Percentiles rank a stretch among this genome's conserved stretches.
phyloP scores from a whole-genome alignment of 202 grass and related monocot species.

The Schoenoplectus tabernaemontani region DNA sequence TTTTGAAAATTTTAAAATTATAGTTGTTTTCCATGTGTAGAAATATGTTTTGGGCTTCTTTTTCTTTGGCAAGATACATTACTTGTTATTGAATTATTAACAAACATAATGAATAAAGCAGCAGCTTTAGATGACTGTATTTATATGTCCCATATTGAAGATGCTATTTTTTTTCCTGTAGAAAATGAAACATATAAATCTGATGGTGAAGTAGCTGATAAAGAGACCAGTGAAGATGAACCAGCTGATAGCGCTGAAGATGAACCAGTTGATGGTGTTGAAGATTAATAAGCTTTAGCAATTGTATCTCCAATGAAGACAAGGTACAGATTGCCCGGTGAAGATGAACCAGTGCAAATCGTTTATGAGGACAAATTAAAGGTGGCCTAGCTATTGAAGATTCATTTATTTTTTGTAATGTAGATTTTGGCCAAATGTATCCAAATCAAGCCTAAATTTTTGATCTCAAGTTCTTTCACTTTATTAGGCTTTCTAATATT shows the following conservation, averaged over 20 bases:
- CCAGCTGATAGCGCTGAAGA: not conserved
- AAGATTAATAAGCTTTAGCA: no score
- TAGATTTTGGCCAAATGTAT: not conserved
- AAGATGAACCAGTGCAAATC: not conserved
- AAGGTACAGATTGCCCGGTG: no score
- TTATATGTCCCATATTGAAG: not conserved
- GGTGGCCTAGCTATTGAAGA: not conserved
- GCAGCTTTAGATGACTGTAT: not conserved
- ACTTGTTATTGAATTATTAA: not conserved
- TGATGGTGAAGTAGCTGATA: not conserved
- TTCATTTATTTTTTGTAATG: not conserved
- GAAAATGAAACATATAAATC: not conserved
- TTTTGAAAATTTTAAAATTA: not conserved
- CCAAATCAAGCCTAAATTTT: not conserved
- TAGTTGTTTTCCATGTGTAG: not conserved
- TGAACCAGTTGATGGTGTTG: not conserved
- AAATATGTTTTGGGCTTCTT: not conserved
- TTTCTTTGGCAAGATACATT: not conserved
- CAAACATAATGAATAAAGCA: not conserved
- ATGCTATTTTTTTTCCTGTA: not conserved
- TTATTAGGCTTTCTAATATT: not conserved
- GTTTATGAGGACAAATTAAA: not conserved
- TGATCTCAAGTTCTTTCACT: not conserved
- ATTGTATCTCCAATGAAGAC: not conserved
- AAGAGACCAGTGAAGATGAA: slow-evolving; percentile 9